Evolutionary conservation across 768 basidiomycete species (phyloP).

Genomic region (Russula ochroleuca): DNA sequence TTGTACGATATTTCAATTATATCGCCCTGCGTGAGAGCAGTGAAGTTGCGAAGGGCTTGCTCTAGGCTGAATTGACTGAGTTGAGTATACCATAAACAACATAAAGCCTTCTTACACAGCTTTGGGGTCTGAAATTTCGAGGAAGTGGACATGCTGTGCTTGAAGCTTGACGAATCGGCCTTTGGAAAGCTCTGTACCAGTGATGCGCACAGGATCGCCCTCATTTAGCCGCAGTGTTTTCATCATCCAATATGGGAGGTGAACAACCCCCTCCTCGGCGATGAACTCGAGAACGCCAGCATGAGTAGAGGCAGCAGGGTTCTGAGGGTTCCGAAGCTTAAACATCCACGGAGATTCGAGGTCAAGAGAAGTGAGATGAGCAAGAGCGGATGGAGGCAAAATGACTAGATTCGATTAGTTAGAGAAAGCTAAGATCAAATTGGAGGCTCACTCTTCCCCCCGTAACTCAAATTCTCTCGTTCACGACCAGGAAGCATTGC

Average conservation of each 20-base stretch:
- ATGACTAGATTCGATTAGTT: constrained; percentile 57
- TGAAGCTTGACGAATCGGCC: constrained; percentile 97
- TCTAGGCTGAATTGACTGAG: constrained; percentile 60
- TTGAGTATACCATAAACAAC: not conserved
- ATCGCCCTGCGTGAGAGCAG: constrained; percentile 88
- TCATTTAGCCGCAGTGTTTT: constrained; percentile 88
- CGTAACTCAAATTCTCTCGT: constrained; percentile 89
- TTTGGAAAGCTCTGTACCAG: constrained; percentile 81
- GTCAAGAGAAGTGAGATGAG: constrained; percentile 81
- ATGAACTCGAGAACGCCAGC: constrained; percentile 99
- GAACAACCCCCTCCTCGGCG: constrained; percentile 91
- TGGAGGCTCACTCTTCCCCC: constrained; percentile 84
- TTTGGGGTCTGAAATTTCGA: constrained; percentile 96
- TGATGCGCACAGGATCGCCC: constrained; percentile 92
- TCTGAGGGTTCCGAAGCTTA: constrained; percentile 86
- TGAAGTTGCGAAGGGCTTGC: constrained; percentile 90
- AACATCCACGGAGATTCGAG: constrained; percentile 95
- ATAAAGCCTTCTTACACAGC: constrained; percentile 69
- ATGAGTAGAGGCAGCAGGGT: constrained; percentile 81
- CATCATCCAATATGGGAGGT: constrained; percentile 99
- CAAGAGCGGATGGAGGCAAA: constrained; percentile 94
- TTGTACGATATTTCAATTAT: constrained; percentile 99
- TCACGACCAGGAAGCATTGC: constrained; percentile 87
- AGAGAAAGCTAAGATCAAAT: constrained; percentile 23
- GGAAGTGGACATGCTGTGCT: constrained; percentile 90